Evolutionary conservation across 2,329 filamentous ascomycete genomes (phyloP), one percentile per base, ranked within the genome.

Genomic region (Fusarium heterosporum): DNA sequence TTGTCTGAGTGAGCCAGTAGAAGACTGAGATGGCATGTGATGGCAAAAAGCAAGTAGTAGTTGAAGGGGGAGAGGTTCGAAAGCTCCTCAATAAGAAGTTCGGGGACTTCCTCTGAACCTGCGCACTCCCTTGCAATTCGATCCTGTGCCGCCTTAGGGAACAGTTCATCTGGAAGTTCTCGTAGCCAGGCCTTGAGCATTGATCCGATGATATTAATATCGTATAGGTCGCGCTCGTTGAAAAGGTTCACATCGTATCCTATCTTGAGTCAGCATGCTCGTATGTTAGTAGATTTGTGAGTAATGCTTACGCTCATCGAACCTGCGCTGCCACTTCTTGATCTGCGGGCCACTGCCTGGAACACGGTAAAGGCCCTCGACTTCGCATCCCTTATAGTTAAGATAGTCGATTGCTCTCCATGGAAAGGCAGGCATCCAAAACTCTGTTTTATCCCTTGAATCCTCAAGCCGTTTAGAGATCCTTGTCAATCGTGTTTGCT

Each of bases 161-260:
- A 93, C 41, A 98, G 88, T 75, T 97, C 94, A 70, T 97, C 93
- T 2, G 94, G 95, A n/a, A 97, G 84, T 77, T 97, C 93, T 61
- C 95, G 91, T 30, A 98, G 86, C 95, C 95, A 98, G 19, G 93
- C 92, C 76, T 98, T 98, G 72, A 98, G 91, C 87, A 98, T 91
- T 4, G 95, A 97, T 38, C 93, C 93, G 71, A 98, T 92, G 57
- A 96, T 97, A 78, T 97, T 97, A 77, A 97, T 96, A 76, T 98
- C 95, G 76, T 97, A 97, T 4, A 97, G 85, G 66, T 97, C 92
- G 7, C 90, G 85, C 73, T 95, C 92, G 47, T 93, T 90, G 71
- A 97, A 96, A 1, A 98, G 85, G 75, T 97, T 92, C 72, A 98
- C 93, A 70, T 98, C 95, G 63, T 89, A 84, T 77, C 96, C 94